Percentiles rank a stretch among this genome's conserved stretches.
Conservation (phyloP, 257 asterid genomes). For the Sherardia arvensis region DNA sequence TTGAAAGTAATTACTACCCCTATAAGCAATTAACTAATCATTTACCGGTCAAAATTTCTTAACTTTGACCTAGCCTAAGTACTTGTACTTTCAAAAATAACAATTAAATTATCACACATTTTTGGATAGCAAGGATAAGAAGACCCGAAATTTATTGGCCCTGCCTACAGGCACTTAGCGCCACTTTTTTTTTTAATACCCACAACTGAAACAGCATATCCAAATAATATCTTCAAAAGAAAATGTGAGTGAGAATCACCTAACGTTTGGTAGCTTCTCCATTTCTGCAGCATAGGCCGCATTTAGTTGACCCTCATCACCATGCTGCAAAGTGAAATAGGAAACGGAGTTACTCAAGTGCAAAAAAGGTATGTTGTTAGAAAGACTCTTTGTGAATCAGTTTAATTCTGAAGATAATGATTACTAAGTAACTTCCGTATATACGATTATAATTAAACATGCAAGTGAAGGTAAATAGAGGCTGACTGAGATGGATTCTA, state of each 20-base stretch:
- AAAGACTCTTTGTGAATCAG: background rate
- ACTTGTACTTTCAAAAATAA: too few relatives aligned
- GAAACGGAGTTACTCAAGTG: background rate
- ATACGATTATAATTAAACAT: background rate
- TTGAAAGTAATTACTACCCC: too few relatives aligned
- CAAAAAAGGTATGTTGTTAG: background rate
- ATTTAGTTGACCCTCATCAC: conserved; percentile 79
- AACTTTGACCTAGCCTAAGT: background rate
- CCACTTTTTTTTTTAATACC: background rate
- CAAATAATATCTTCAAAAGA: background rate
- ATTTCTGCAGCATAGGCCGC: conserved; percentile 64
- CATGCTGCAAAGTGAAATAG: conserved; percentile 54
- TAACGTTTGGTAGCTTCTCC: conserved; percentile 60
- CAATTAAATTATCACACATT: too few relatives aligned
- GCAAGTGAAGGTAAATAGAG: background rate
- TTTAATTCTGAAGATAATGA: background rate
- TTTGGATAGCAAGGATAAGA: background rate
- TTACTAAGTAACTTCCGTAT: background rate
- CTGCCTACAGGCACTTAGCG: background rate
- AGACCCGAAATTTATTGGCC: background rate
- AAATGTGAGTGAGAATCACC: conserved; percentile 33
- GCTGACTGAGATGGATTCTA: background rate
- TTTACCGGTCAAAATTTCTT: too few relatives aligned
- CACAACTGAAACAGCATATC: background rate
- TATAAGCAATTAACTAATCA: background rate